Evolutionary conservation across 352 stramenopile species (phyloP).

Genomic region (Phytopythium vexans): DNA sequence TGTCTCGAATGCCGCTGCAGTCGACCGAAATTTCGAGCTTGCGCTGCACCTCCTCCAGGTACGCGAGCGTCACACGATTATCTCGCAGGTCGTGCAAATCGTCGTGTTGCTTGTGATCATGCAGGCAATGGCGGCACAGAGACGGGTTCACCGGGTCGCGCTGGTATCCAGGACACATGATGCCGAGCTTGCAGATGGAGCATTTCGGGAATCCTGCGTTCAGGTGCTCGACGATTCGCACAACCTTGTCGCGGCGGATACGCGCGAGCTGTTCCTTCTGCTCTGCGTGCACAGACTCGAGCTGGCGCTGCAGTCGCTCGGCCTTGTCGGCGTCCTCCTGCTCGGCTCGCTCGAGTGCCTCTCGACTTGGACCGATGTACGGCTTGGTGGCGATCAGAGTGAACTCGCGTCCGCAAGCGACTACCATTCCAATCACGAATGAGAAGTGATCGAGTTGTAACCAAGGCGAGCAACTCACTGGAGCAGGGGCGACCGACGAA

Average conservation of each 20-base stretch:
- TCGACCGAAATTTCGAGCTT: constrained; percentile 60
- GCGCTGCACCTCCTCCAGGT: constrained; percentile 40
- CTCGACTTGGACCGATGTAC: constrained; percentile 85
- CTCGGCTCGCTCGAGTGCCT: constrained; percentile 53
- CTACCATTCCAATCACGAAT: constrained; percentile 16
- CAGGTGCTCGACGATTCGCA: constrained; percentile 37
- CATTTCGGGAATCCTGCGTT: constrained; percentile 66
- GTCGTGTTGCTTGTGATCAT: constrained; percentile 68
- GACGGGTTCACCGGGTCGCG: constrained; percentile 59
- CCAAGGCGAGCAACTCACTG: constrained; percentile 27
- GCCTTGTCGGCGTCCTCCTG: constrained; percentile 35
- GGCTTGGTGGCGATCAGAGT: constrained; percentile 91
- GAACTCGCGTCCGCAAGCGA: constrained; percentile 90
- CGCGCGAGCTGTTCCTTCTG: constrained; percentile 33
- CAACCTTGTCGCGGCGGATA: constrained; percentile 44
- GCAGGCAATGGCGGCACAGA: constrained; percentile 75
- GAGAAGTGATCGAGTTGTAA: neutral
- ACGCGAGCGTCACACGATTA: constrained; percentile 31
- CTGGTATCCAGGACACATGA: constrained; percentile 74
- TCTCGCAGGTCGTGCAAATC: constrained; percentile 36
- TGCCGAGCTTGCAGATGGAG: constrained; percentile 57
- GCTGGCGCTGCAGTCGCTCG: constrained; percentile 47
- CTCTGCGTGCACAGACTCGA: constrained; percentile 39
- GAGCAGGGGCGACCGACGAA: constrained; percentile 74
- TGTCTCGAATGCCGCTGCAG: constrained; percentile 44